phyloP scores from a whole-genome alignment of 2,329 filamentous ascomycete genomes.

The Monilinia fructigena region DNA sequence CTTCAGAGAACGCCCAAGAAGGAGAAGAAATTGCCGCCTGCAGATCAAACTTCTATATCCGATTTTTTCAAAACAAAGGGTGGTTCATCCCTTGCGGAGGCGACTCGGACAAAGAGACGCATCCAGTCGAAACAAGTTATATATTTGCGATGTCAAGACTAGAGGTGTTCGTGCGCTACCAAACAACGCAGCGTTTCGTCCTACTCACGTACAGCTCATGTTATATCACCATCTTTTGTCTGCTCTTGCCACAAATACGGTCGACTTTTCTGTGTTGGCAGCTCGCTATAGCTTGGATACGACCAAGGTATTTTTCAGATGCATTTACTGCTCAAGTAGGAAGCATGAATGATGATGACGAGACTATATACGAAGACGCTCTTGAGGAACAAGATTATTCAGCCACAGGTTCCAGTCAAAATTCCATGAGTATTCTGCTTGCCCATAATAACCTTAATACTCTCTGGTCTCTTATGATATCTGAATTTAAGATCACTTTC shows the following conservation, averaged over 20 bases:
- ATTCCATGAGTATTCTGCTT: conserved; percentile 46
- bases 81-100: conserved; percentile 28
- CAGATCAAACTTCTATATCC: conserved; percentile 35
- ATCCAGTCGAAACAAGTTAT: conserved; percentile 48
- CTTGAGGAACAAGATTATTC: conserved; percentile 36
- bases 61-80: conserved; percentile 35
- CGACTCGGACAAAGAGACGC: conserved; percentile 24
- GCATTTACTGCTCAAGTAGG: conserved; percentile 74
- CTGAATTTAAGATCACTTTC: conserved; percentile 51
- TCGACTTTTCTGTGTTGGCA: conserved; percentile 69
- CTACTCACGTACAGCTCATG: conserved; percentile 82
- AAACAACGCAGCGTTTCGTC: conserved; percentile 63
- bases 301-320: conserved; percentile 72
- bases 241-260: conserved; percentile 66
- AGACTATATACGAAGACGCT: conserved; percentile 50
- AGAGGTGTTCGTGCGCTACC: conserved; percentile 61
- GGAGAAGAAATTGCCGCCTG: conserved; percentile 39
- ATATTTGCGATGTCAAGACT: conserved; percentile 88
- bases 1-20: conserved; percentile 36
- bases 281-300: conserved; percentile 68
- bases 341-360: conserved; percentile 61
- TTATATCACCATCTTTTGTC: conserved; percentile 85
- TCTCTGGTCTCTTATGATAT: conserved; percentile 63
- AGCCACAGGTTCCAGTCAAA: conserved; percentile 33
- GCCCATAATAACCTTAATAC: conserved; percentile 57